Evolutionary conservation across 139 green algal genomes (phyloP), one percentile per base, ranked within the genome.

Genomic region (Micractinium conductrix): DNA sequence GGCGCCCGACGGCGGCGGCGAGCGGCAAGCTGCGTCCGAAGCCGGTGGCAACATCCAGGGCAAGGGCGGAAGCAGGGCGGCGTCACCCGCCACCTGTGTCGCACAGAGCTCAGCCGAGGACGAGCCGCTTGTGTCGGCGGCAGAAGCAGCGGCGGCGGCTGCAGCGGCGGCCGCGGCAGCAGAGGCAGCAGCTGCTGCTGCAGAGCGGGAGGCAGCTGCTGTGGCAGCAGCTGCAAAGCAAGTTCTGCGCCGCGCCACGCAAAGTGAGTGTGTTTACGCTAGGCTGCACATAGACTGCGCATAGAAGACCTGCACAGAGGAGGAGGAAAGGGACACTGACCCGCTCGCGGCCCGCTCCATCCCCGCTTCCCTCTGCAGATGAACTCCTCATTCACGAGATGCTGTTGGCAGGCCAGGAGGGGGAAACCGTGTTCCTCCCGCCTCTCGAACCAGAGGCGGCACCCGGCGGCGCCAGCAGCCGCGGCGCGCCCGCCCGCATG

Each of bases 341-440:
- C n/a, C n/a, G n/a, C n/a, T n/a, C n/a, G n/a, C n/a, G n/a, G n/a
- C n/a, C n/a, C n/a, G n/a, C n/a, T n/a, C n/a, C n/a, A n/a, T n/a
- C n/a, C n/a, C n/a, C n/a, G n/a, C n/a, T n/a, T n/a, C n/a, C n/a
- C n/a, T n/a, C n/a, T n/a, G n/a, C n/a, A n/a, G n/a, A 82, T 40
- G 76, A 82, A 40, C 38, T 71, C 33, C 22, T 82, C 9, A 58
- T 82, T 38, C 76, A 82, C 12, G 40, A 55, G 1, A 71, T 67
- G 76, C 40, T 82, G 76, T 58, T 82, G 26, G 43, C 19, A 2
- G 76, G 76, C 38, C 58, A 82, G 55, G 76, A 82, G 58, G 76
- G 76, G 40, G 76, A 44, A 38, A 8, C 72, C 33, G 38, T 58
- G 16, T 73, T 53, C 55, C 53, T 82, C 38, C 10, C 62, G 10